phyloP scores from a whole-genome alignment of 371 early-diverging fungal species.

The Saksenaea oblongispora region DNA sequence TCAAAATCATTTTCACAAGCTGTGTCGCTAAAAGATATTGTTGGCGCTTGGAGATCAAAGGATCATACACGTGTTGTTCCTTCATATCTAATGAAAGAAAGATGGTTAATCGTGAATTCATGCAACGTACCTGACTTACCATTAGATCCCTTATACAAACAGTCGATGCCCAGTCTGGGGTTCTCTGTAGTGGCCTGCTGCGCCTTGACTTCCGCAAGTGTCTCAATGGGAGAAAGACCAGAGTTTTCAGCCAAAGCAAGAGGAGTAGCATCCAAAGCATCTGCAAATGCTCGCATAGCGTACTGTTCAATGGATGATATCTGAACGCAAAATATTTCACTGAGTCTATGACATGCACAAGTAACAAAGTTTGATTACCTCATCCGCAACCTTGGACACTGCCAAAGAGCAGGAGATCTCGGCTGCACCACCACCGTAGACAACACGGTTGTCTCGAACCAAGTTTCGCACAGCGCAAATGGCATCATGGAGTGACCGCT shows the following conservation, averaged over 20 bases:
- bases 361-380: conserved; percentile 27
- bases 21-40: conserved; percentile 97
- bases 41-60: conserved; percentile 96
- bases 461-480: conserved; percentile 99
- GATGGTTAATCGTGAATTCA: not conserved
- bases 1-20: conserved; percentile 96
- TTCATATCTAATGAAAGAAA: conserved; percentile 78
- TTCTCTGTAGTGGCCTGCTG: conserved; percentile 84
- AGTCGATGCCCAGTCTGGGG: conserved; percentile 92
- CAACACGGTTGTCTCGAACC: conserved; percentile 92
- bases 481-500: conserved; percentile 98
- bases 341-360: not conserved
- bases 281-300: conserved; percentile 95
- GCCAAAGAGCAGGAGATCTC: conserved; percentile 95
- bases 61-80: conserved; percentile 95
- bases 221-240: conserved; percentile 93
- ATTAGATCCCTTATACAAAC: conserved; percentile 86
- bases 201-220: conserved; percentile 89
- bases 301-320: conserved; percentile 93
- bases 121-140: conserved; percentile 33
- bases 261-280: conserved; percentile 96
- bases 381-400: conserved; percentile 89
- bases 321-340: conserved; percentile 13
- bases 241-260: conserved; percentile 97
- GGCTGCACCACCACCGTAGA: conserved; percentile 99